Evolutionary conservation across 2,329 filamentous ascomycete genomes (phyloP), one percentile per base, ranked within the genome.

Genomic region (Dryadomyces sulphureus): DNA sequence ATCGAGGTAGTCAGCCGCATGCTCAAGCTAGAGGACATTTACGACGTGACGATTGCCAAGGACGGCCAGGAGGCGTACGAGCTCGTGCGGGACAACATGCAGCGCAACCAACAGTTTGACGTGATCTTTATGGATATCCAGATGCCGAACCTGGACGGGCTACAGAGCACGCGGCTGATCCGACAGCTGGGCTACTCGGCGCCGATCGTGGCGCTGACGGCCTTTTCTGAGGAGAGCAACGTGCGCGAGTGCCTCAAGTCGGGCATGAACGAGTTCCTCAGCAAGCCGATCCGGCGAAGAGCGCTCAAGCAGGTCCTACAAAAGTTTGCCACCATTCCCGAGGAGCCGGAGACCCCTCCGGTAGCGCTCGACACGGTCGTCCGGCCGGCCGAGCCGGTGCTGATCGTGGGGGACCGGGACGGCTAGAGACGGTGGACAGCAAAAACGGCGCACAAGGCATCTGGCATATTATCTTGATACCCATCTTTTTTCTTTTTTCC

Each of bases 41-140:
- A 83, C 59, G 85, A 94, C 58, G 86, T 94, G 16, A 90, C 84
- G 0, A 81, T 94, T 43, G 89, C 88, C 45, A 85, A 86, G 58
- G 82, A 87, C 55, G 84, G 83, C 0, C 84, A 93, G 60, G 85
- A 94, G 62, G 89, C 89, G 0, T 85, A 88, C 49, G 87, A 94
- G 50, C 69, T 83, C 24, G 88, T 94, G 53, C 89, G 87, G 59
- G 78, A 78, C 16, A 83, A 79, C 52, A 92, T 94, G 83, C 77
- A 80, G 43, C 73, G 73, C 24, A 73, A 80, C 45, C 70, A 74
- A 46, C 73, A 74, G 2, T 94, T 90, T 58, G 86, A 94, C 54
- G 70, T 95, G 22, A 90, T 95, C 51, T 92, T 94, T 58, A 95
- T 94, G 89, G 89, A 95, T 56, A 82, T 94, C 7, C 86, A 85